These are phyloP conservation scores for Polyporus tsugae DNA, from an alignment of 1,284 basidiomycete species.

Conservation along the genomic window DNA sequence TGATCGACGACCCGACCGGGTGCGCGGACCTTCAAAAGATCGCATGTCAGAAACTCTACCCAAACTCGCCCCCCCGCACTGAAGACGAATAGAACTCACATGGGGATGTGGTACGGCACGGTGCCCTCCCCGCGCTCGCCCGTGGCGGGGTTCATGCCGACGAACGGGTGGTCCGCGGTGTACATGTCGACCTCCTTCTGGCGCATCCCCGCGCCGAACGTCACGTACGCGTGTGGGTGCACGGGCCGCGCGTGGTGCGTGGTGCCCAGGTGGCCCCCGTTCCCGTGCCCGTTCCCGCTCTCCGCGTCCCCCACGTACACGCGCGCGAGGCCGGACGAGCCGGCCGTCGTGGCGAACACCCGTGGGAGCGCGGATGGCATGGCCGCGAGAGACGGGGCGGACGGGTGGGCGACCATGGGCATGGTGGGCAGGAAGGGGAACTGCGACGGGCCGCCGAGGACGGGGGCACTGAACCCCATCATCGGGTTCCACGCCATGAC, in stretches of 20 bases:
- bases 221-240: conserved; percentile 76
- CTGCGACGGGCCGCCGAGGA: conserved; percentile 6
- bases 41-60: conserved; percentile 7
- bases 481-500: conserved; percentile 23
- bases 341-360: not conserved
- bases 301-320: conserved; percentile 10
- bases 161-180: conserved; percentile 75
- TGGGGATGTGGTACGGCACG: conserved; percentile 88
- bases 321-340: not conserved
- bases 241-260: conserved; percentile 55
- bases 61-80: conserved; percentile 9
- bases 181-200: conserved; percentile 86
- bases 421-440: not conserved
- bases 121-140: conserved; percentile 54
- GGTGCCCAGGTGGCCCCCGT: conserved; percentile 10
- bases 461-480: conserved; percentile 10
- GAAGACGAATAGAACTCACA: conserved; percentile 55
- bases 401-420: not conserved
- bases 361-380: not conserved
- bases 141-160: conserved; percentile 51
- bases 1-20: conserved; percentile 81
- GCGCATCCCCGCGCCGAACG: conserved; percentile 83
- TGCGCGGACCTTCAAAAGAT: conserved; percentile 65
- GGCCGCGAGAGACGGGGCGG: not conserved
- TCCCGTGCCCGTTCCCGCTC: conserved; percentile 11